These are phyloP conservation scores for Populus deltoides DNA, from an alignment of 345 rosid genomes.

Conservation along the genomic window DNA sequence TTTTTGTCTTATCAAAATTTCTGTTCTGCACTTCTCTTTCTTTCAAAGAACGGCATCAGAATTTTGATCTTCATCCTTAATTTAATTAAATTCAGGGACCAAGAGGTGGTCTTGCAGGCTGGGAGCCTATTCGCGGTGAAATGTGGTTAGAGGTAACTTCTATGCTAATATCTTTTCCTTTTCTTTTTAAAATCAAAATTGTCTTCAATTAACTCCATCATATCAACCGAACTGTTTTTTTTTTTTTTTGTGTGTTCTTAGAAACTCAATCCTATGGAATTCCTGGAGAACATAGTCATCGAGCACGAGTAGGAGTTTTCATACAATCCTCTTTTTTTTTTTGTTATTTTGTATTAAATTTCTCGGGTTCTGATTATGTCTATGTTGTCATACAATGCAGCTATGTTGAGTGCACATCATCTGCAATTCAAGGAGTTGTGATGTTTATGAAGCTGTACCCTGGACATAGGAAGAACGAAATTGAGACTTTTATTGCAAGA, in stretches of 20 bases:
- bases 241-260: neutral
- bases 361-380: too few species aligned
- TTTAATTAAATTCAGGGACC: conserved; percentile 31
- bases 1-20: neutral
- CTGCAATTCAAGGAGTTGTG: conserved; percentile 37
- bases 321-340: neutral
- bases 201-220: neutral
- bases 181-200: neutral
- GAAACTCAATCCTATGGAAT: conserved; percentile 60
- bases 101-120: conserved; percentile 53
- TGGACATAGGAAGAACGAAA: conserved; percentile 41
- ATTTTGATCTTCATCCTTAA: too few species aligned
- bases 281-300: conserved; percentile 43
- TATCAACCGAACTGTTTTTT: neutral
- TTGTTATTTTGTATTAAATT: too few species aligned
- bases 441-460: conserved; percentile 47
- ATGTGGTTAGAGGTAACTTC: conserved; percentile 50
- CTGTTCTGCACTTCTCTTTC: neutral
- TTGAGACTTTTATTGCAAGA: conserved; percentile 39
- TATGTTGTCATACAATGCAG: neutral
- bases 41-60: too few species aligned
- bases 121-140: conserved; percentile 59
- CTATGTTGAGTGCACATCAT: conserved; percentile 50
- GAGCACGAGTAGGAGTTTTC: conserved; percentile 34
- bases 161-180: neutral